phyloP scores from a whole-genome alignment of 1,139 yeast species.

The Yamadazyma taylorii region DNA sequence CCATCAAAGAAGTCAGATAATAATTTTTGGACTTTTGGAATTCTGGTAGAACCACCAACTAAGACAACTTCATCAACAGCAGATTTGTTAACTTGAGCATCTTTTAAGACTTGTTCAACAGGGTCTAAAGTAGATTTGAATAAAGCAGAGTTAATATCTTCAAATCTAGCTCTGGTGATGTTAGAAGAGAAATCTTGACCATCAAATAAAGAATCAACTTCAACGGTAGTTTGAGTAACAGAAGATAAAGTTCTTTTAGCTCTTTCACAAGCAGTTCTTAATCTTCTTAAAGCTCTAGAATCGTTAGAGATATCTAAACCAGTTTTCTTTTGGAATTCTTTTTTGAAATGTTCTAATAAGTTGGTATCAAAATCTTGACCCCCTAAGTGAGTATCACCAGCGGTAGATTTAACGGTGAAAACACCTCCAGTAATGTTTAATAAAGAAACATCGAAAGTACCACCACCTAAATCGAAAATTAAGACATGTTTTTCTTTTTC shows the following conservation, averaged over 20 bases:
- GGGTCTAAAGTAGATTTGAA: conserved; percentile 97
- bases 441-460: conserved; percentile 60
- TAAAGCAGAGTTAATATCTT: conserved; percentile 90
- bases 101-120: conserved; percentile 96
- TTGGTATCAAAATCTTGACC: conserved; percentile 71
- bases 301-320: conserved; percentile 87
- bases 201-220: conserved; percentile 93
- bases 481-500: conserved; percentile 74
- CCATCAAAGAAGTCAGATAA: conserved; percentile 98
- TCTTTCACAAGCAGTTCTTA: conserved; percentile 98
- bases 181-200: conserved; percentile 96
- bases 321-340: conserved; percentile 96
- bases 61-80: conserved; percentile 92
- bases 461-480: conserved; percentile 53
- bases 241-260: conserved; percentile 98
- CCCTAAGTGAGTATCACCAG: conserved; percentile 99
- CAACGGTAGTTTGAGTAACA: conserved; percentile 92
- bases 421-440: conserved; percentile 95
- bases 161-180: conserved; percentile 98
- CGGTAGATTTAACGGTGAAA: conserved; percentile 96
- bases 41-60: conserved; percentile 99
- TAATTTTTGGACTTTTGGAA: conserved; percentile 97
- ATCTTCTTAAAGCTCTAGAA: conserved; percentile 95
- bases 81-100: conserved; percentile 87
- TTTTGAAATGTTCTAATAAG: conserved; percentile 75